Evolutionary conservation across 2,329 filamentous ascomycete species (phyloP), one percentile per base, ranked within the genome.

Genomic region (Sarocladium strictum): DNA sequence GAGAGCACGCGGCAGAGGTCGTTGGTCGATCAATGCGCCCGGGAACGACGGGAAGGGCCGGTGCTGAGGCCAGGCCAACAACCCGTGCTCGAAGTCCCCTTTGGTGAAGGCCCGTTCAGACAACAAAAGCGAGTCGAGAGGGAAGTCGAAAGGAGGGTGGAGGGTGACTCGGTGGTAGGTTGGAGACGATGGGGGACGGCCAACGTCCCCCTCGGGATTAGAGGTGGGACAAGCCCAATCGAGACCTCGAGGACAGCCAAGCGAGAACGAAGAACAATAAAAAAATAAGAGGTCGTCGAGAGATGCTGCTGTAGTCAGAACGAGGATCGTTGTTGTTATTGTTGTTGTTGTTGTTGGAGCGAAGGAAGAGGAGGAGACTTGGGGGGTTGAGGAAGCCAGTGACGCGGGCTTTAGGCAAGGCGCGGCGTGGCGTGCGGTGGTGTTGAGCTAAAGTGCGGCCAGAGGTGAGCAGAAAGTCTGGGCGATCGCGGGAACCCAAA

Each of bases 141-240:
- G 35, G 9, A 9, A 15, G 9, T 15, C 37, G 19, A 49, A 29
- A 35, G 17, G 27, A 21, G 26, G 24, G 15, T 23, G 29, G 21
- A 49, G 23, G 21, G 12, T 11, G 17, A 12, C 4, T 21, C 14
- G 43, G n/a, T 24, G 40, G 7, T 29, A 23, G 10, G 47, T 51
- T 15, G 26, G 29, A 19, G 11, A 23, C 27, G 47, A 51, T 35
- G 47, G 47, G 47, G 47, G 47, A 33, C 47, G 47, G 29, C 33
- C 47, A 14, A 23, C 47, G 47, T 51, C 47, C 47, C 47, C 47
- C 47, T 23, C 43, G 43, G 11, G 47, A 51, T 12, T 4, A 2
- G 47, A 51, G 26, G 47, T 51, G 47, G 47, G 47, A 51, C 47
- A 35, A 26, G 27, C 47, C 47, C 26, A 35, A 51, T 51, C 27